A percentile compares a stretch with the other conserved stretches of the same genome.
Evolutionary conservation across 169 alveolate genomes (phyloP).

Genomic region (Cryptosporidium andersoni): DNA sequence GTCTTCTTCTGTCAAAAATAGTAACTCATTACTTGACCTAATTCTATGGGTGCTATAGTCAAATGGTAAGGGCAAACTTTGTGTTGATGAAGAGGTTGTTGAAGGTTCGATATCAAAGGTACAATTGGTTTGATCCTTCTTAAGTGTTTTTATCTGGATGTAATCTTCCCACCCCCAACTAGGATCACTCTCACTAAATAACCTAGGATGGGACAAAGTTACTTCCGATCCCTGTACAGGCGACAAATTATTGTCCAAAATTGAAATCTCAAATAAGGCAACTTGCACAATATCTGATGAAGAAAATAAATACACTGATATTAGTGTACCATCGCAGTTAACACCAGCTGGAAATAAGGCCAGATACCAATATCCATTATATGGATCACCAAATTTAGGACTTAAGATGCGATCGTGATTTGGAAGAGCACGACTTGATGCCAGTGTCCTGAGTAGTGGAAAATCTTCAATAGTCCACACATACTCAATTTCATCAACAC

Average conservation of each 20-base stretch:
- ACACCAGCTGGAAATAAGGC: slow-evolving; percentile 66
- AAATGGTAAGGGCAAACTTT: slow-evolving; percentile 11
- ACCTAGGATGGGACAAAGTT: slow-evolving; percentile 51
- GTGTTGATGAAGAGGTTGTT: background rate
- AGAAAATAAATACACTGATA: slow-evolving; percentile 38
- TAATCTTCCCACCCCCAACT: slow-evolving; percentile 73
- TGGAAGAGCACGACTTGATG: slow-evolving; percentile 52
- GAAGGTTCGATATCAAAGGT: background rate
- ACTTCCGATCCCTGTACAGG: slow-evolving; percentile 40
- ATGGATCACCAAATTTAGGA: slow-evolving; percentile 58
- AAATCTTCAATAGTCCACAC: slow-evolving; percentile 67
- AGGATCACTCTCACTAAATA: slow-evolving; percentile 24
- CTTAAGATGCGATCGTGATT: slow-evolving; percentile 51
- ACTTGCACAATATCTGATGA: slow-evolving; percentile 28
- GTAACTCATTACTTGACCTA: slow-evolving; percentile 2
- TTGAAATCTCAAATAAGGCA: slow-evolving; percentile 56
- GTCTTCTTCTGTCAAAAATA: slow-evolving; percentile 8
- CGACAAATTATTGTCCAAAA: slow-evolving; percentile 11
- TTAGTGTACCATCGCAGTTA: slow-evolving; percentile 45
- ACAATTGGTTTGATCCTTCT: background rate
- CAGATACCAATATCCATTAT: slow-evolving; percentile 55
- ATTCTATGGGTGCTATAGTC: slow-evolving; percentile 9
- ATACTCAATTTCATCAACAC: slow-evolving; percentile 12
- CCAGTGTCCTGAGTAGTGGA: slow-evolving; percentile 55
- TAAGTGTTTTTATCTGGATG: slow-evolving; percentile 15